Evolutionary conservation across 2,329 filamentous ascomycete species (phyloP).

Genomic region (Colletotrichum somersetense): DNA sequence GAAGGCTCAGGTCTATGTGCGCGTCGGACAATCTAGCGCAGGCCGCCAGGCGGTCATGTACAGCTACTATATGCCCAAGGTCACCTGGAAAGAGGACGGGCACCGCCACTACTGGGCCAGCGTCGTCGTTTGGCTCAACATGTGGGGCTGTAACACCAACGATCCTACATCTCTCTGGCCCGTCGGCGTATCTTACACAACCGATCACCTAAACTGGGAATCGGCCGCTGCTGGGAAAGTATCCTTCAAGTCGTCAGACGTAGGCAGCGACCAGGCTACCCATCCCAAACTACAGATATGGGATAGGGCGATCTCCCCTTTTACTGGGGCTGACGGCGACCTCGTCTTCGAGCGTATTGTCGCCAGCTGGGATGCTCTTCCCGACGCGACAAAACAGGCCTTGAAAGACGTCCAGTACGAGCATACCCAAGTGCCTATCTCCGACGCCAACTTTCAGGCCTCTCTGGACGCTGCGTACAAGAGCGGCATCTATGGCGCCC

Average conservation of each 20-base stretch:
- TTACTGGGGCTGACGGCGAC: background rate
- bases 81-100: background rate
- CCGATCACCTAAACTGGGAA: constrained; percentile 4
- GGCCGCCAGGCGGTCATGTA: constrained; percentile 2
- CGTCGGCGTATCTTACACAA: constrained; percentile 6
- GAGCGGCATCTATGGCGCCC: background rate
- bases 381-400: background rate
- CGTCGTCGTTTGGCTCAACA: constrained; percentile 8
- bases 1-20: constrained; percentile 17
- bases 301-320: background rate
- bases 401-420: constrained; percentile 2
- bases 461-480: constrained; percentile 6
- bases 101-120: constrained; percentile 30
- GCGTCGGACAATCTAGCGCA: background rate
- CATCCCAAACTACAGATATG: background rate
- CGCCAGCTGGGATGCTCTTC: constrained; percentile 2
- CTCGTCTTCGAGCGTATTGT: constrained; percentile 5
- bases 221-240: background rate
- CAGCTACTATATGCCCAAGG: constrained; percentile 18
- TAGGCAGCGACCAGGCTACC: background rate
- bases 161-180: background rate
- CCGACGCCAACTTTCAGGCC: background rate
- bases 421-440: constrained; percentile 5
- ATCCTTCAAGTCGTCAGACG: background rate
- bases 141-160: background rate